Evolutionary conservation across 208 protist species (phyloP).

Genomic region (Paratrypanosoma confusum): DNA sequence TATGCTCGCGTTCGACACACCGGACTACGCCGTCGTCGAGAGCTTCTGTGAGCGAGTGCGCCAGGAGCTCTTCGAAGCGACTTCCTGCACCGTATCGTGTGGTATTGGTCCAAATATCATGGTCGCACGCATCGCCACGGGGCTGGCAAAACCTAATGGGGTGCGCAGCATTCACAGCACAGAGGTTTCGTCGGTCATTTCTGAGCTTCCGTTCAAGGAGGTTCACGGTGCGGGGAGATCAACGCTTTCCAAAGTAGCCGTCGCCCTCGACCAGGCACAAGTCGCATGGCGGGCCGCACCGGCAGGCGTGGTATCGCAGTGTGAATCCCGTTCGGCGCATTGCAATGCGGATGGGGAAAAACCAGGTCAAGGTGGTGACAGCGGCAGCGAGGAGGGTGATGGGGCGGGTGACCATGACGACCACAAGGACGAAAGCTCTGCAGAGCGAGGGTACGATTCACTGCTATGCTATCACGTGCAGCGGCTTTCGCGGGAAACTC

Average conservation of each 20-base stretch:
- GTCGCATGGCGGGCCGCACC: too few species aligned
- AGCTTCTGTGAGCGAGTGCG: conserved; percentile 52
- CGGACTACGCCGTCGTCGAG: conserved; percentile 27
- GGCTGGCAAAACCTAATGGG: conserved; percentile 64
- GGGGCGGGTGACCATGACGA: conserved; percentile 4
- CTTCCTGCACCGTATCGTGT: conserved; percentile 72
- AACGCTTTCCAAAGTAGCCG: conserved; percentile 44
- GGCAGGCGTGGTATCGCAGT: too few species aligned
- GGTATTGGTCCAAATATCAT: conserved; percentile 80
- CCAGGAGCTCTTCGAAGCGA: conserved; percentile 26
- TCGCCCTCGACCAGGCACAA: too few species aligned
- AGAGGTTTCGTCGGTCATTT: conserved; percentile 33
- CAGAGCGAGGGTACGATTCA: neutral
- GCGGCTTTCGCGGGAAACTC: conserved; percentile 23
- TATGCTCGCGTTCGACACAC: conserved; percentile 68
- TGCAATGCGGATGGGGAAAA: too few species aligned
- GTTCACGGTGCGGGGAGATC: conserved; percentile 64
- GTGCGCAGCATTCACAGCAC: conserved; percentile 24
- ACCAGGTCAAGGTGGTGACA: too few species aligned
- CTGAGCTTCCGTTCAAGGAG: conserved; percentile 27
- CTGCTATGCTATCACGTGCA: conserved; percentile 62
- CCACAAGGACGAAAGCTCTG: conserved; percentile 7
- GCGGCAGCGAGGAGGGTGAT: neutral
- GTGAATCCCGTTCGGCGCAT: too few species aligned
- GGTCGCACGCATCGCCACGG: conserved; percentile 65